Conservation (phyloP, 345 rosid species). For the Aquilaria yunnanensis region DNA sequence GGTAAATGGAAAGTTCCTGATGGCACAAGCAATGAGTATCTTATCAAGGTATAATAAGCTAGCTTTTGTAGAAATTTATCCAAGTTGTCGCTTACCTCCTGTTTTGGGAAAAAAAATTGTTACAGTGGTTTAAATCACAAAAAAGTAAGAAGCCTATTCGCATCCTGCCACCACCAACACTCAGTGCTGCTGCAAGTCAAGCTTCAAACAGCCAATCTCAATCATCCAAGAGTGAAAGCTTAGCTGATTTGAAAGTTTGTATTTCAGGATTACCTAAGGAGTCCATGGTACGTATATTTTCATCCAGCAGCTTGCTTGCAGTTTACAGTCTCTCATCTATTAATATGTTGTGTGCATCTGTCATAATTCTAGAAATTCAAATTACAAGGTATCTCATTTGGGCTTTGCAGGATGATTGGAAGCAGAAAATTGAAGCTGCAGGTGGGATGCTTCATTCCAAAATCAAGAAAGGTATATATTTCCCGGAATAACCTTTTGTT, state of each 20-base stretch:
- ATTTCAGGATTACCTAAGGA: conserved; percentile 58
- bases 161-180: conserved; percentile 38
- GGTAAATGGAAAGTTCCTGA: conserved; percentile 89
- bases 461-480: conserved; percentile 59
- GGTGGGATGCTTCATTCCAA: conserved; percentile 73
- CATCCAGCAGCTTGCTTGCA: conserved; percentile 2
- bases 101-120: conserved; percentile 6
- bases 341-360: background rate
- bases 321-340: background rate
- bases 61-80: too few species aligned
- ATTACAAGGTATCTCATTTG: background rate
- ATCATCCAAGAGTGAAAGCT: conserved; percentile 49
- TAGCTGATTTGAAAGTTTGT: conserved; percentile 66
- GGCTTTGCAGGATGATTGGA: conserved; percentile 75
- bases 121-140: conserved; percentile 93
- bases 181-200: conserved; percentile 35
- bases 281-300: conserved; percentile 36
- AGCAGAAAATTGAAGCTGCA: conserved; percentile 57
- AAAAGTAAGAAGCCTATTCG: conserved; percentile 59
- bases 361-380: too few species aligned
- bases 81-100: background rate
- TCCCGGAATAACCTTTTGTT: conserved; percentile 6
- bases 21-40: conserved; percentile 56
- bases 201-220: conserved; percentile 34
- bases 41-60: conserved; percentile 41